phyloP scores from a whole-genome alignment of 352 stramenopile genomes.

The Thraustochytrium sp. region DNA sequence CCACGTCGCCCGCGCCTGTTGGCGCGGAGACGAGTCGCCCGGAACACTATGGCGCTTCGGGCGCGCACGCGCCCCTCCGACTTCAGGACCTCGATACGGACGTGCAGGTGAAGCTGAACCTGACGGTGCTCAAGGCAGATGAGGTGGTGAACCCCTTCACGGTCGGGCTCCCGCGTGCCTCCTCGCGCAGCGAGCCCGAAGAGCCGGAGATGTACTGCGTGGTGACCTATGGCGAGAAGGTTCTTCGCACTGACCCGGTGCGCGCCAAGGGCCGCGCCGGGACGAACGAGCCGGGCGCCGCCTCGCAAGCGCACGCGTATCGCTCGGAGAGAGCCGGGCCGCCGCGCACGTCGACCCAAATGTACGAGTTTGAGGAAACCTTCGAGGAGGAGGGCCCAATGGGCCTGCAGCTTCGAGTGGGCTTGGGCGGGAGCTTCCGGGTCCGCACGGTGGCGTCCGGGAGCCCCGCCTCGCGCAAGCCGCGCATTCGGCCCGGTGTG shows the following conservation, averaged over 20 bases:
- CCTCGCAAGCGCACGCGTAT: no score
- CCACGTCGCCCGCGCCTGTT: neutral
- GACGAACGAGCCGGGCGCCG: neutral
- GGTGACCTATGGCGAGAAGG: conserved; percentile 15
- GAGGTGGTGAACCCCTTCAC: neutral
- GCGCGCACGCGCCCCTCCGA: neutral
- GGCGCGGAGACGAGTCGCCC: no score
- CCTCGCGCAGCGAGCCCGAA: neutral
- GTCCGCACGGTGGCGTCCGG: neutral
- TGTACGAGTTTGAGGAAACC: conserved; percentile 15
- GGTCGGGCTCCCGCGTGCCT: neutral
- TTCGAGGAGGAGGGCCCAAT: neutral
- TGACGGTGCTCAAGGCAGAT: conserved; percentile 33
- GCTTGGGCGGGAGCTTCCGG: neutral
- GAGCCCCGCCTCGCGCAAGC: neutral
- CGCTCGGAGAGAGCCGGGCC: no score
- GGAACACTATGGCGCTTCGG: neutral
- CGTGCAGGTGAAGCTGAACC: neutral
- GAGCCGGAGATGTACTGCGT: conserved; percentile 26
- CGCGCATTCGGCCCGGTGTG: neutral
- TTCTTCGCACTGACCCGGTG: conserved; percentile 23
- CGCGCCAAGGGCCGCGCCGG: neutral
- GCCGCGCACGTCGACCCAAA: neutral
- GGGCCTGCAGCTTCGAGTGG: conserved; percentile 12
- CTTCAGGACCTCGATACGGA: conserved; percentile 1